Conservation (phyloP, 2,329 filamentous ascomycete genomes). For the Pseudocercospora vitis region DNA sequence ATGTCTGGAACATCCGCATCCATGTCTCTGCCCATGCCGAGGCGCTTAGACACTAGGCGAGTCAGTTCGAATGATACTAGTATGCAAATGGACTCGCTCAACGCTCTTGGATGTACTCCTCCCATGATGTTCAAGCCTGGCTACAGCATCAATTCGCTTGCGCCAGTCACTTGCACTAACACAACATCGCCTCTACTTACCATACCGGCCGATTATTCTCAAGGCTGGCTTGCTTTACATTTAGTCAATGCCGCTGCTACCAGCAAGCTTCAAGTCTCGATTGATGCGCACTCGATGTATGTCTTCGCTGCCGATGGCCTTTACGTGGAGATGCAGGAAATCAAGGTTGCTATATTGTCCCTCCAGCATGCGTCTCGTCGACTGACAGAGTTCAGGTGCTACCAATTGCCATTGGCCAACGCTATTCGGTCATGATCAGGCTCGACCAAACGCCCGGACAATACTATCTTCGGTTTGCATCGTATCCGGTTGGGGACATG, state of each 20-base stretch:
- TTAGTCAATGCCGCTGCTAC: conserved; percentile 25
- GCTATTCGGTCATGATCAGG: conserved; percentile 22
- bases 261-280: conserved; percentile 24
- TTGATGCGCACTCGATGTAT: conserved; percentile 27
- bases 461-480: conserved; percentile 17
- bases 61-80: too few species aligned
- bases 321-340: conserved; percentile 24
- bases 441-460: conserved; percentile 21
- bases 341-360: conserved; percentile 14
- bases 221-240: conserved; percentile 23
- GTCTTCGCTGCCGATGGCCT: conserved; percentile 27
- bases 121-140: neutral
- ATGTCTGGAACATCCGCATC: too few species aligned
- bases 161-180: neutral
- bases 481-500: neutral
- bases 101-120: conserved; percentile 21
- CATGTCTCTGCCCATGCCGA: too few species aligned
- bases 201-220: conserved; percentile 15
- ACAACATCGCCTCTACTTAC: neutral
- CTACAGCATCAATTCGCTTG: neutral
- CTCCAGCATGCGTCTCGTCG: neutral
- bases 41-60: too few species aligned
- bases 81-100: too few species aligned
- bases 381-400: conserved; percentile 1
- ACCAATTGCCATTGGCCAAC: conserved; percentile 20